phyloP scores from a whole-genome alignment of 352 stramenopile genomes.

The Phytophthora macrochlamydospora region DNA sequence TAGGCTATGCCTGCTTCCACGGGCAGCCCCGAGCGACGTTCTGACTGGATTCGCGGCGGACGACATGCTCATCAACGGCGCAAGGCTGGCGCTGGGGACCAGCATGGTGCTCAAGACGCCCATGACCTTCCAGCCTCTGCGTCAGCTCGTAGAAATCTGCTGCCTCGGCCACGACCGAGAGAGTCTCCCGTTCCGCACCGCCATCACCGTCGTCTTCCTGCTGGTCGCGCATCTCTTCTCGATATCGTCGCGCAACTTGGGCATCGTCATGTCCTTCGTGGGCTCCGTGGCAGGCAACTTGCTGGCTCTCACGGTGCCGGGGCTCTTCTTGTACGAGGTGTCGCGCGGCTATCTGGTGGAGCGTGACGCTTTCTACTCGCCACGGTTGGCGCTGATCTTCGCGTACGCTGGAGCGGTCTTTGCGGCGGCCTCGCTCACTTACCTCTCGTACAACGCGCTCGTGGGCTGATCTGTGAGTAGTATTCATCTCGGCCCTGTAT shows the following conservation, averaged over 20 bases:
- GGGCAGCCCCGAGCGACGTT: constrained; percentile 84
- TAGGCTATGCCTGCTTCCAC: constrained; percentile 83
- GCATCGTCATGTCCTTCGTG: constrained; percentile 80
- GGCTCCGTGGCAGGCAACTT: constrained; percentile 75
- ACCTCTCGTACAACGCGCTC: constrained; percentile 66
- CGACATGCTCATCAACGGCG: constrained; percentile 81
- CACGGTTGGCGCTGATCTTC: constrained; percentile 54
- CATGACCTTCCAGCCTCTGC: constrained; percentile 87
- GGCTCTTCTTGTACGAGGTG: constrained; percentile 79
- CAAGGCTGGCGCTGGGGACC: constrained; percentile 67
- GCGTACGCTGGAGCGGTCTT: constrained; percentile 56
- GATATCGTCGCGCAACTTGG: constrained; percentile 64
- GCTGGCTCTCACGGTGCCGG: constrained; percentile 71
- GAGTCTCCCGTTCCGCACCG: constrained; percentile 70
- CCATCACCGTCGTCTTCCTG: constrained; percentile 75
- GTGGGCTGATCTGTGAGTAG: constrained; percentile 24
- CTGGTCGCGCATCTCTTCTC: constrained; percentile 64
- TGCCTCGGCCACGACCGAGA: constrained; percentile 74
- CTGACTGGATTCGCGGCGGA: constrained; percentile 73
- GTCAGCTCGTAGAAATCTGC: constrained; percentile 74
- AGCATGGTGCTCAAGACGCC: constrained; percentile 86
- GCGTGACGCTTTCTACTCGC: constrained; percentile 56
- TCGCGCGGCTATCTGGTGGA: constrained; percentile 60
- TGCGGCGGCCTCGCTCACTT: constrained; percentile 68
- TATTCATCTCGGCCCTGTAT: constrained; percentile 12